Percentiles rank a stretch among this genome's conserved stretches.
These are phyloP conservation scores for Trametes punicea DNA, from an alignment of 768 basidiomycete genomes.

Conservation along the genomic window DNA sequence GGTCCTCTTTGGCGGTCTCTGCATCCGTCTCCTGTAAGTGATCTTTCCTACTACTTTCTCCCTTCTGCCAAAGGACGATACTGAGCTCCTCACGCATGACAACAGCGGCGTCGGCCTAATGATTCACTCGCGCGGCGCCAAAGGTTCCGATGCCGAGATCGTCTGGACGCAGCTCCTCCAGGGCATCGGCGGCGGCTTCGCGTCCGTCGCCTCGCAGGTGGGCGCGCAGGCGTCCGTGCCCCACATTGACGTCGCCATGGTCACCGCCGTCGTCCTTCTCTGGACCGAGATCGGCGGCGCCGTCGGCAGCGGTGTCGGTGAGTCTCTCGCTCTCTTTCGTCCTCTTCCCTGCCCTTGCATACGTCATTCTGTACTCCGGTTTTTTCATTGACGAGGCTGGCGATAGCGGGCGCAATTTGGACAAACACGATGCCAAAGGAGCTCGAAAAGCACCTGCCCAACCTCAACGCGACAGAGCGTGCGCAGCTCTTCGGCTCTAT, in stretches of 20 bases:
- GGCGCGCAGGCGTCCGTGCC: constrained; percentile 48
- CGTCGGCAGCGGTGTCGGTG: constrained; percentile 41
- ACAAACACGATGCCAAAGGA: constrained; percentile 61
- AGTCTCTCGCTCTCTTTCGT: constrained; percentile 38
- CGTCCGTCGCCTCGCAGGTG: constrained; percentile 41
- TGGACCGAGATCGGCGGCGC: constrained; percentile 45
- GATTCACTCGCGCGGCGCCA: constrained; percentile 27
- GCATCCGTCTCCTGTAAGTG: constrained; percentile 26
- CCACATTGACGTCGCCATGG: constrained; percentile 38
- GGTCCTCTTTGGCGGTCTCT: constrained; percentile 38
- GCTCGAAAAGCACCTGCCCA: constrained; percentile 53
- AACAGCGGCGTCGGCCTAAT: constrained; percentile 30
- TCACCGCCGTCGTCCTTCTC: constrained; percentile 46
- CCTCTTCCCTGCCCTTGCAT: constrained; percentile 43
- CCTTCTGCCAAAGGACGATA: too few species aligned
- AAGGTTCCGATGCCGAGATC: constrained; percentile 31
- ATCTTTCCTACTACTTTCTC: background rate
- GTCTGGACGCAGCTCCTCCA: constrained; percentile 48
- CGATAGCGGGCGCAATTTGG: constrained; percentile 59
- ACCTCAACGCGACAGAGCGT: constrained; percentile 40
- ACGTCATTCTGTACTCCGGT: constrained; percentile 50
- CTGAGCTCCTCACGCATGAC: too few species aligned
- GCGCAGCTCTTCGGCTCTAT: constrained; percentile 54
- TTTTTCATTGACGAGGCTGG: constrained; percentile 26
- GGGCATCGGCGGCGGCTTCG: constrained; percentile 51